Percentiles rank a stretch among this genome's conserved stretches.
These are phyloP conservation scores for Ilyonectria destructans DNA, from an alignment of 2,329 filamentous ascomycete species.

Conservation along the genomic window DNA sequence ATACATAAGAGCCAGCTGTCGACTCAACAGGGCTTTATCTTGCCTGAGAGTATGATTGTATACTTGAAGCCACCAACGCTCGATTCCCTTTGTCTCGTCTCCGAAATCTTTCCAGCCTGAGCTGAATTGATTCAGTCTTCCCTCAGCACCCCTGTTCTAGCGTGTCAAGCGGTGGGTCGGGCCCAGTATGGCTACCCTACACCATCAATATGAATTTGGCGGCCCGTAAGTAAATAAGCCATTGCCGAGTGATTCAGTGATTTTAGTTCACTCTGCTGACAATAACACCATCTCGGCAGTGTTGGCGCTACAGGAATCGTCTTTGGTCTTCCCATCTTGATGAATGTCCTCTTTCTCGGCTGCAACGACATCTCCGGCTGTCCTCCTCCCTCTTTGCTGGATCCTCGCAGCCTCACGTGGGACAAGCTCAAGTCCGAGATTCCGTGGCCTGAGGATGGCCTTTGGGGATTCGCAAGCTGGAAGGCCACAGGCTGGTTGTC, in stretches of 20 bases:
- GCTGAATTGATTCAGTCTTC: neutral
- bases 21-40: neutral
- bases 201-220: conserved; percentile 52
- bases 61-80: neutral
- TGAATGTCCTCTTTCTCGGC: conserved; percentile 82
- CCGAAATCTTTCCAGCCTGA: neutral
- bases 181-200: conserved; percentile 32
- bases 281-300: conserved; percentile 58
- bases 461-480: conserved; percentile 77
- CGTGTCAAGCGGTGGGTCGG: neutral
- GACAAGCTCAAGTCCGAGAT: conserved; percentile 81
- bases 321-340: conserved; percentile 81
- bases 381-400: conserved; percentile 83
- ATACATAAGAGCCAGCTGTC: neutral
- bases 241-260: neutral
- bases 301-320: conserved; percentile 82
- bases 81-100: no score
- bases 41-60: neutral
- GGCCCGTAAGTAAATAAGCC: conserved; percentile 50
- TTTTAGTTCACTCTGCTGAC: neutral
- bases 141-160: neutral
- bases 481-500: conserved; percentile 77
- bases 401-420: conserved; percentile 77
- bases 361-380: conserved; percentile 94
- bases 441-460: conserved; percentile 81